Base-by-base conservation (phyloP, 257 asterid genomes). In the Forsythia viridissima region DNA sequence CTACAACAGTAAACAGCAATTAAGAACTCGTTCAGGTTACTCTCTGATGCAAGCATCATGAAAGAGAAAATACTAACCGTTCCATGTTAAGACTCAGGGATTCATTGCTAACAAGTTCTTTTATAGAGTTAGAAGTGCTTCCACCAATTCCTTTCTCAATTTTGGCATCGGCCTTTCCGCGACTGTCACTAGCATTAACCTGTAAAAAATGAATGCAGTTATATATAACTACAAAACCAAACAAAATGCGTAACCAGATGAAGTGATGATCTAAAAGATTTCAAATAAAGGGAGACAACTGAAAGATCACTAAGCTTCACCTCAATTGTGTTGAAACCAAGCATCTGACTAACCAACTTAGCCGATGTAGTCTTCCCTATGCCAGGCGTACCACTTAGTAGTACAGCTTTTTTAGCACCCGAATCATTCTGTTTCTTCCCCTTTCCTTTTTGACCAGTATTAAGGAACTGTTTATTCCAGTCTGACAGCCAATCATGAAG, bases 121-220 rank as follows among this genome's bases (percentile, higher is more conserved):
- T 93, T 75, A 93, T 77, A 73, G 96, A 90, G 86, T 96, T 96
- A 69, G 99, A 90, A 82, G 91, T 93, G 87, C 97, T 92, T 80
- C 99, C 99, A 82, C 93, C 93, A 82, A 96, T 87, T 85, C 99
- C 99, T 81, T 85, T 93, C 87, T 81, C 92, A 76, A 96, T 92
- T 88, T 93, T 96, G 63, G 94, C 83, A 89, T 96, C 93, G 76
- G 99, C 98, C 86, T 93, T 96, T 69, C 99, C 99, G 79, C 99
- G 99, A 82, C 87, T 96, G 82, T 93, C 99, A 82, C 99, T 96
- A 80, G 99, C 99, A 86, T 96, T 96, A 66, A 96, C 99, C 99
- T 96, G 80, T 76, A 81, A 43, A 82, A 75, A 79, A 82, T 55
- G 52, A 40, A 80, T 43, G 46, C 20, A 70, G 46, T 68, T 44